A percentile compares a stretch with the other conserved stretches of the same genome.
Conservation (phyloP, 257 asterid species). For the Forsythia suspensa region DNA sequence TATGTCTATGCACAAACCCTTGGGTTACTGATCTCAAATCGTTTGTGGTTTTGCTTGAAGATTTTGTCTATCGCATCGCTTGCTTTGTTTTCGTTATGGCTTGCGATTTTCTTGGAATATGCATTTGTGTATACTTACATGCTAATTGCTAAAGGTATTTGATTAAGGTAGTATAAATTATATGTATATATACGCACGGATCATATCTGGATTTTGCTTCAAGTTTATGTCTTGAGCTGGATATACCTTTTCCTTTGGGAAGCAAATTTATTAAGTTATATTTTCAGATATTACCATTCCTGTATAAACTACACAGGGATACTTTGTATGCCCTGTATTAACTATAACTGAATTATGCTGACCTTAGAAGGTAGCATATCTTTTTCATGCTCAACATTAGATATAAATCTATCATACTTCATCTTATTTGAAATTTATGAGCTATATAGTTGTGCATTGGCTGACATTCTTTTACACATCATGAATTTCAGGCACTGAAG, state of each 20-base stretch:
- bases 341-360: neutral
- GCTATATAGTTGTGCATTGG: neutral
- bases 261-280: neutral
- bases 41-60: neutral
- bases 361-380: neutral
- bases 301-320: neutral
- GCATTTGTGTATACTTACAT: neutral
- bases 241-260: neutral
- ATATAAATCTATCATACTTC: neutral
- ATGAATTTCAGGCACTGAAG: constrained; percentile 32
- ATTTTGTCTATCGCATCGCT: neutral
- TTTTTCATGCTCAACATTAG: neutral
- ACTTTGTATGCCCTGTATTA: neutral
- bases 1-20: neutral
- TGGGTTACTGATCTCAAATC: neutral
- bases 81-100: too few species aligned
- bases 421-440: neutral
- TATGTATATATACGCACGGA: neutral
- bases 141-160: neutral
- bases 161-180: too few species aligned
- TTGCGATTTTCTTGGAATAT: neutral
- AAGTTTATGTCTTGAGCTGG: constrained; percentile 11
- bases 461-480: constrained; percentile 17
- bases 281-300: neutral
- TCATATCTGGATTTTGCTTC: neutral